Evolutionary conservation across 192 early-diverging fungal genomes (phyloP), one percentile per base, ranked within the genome.

Genomic region (Mortierella antarctica): DNA sequence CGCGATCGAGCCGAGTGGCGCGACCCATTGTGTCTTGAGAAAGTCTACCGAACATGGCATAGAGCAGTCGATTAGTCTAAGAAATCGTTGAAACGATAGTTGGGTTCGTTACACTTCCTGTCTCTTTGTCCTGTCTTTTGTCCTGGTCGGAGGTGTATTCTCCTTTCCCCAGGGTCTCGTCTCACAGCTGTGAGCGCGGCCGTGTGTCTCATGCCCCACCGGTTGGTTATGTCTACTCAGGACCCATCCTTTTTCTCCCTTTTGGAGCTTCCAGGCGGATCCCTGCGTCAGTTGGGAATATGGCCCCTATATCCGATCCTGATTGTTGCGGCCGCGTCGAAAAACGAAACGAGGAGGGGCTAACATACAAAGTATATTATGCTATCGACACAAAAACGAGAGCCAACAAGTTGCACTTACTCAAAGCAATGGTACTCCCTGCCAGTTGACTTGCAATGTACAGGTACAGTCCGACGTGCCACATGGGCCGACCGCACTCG

Each of bases 1-100:
- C 6, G 88, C 83, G 13, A 86, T 78, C 46, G 84, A 83, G 18
- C 88, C 89, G 7, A 89, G 69, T 40, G 88, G 88, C 40, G 88
- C 88, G 5, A 89, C 89, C 88, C 89, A 89, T 67, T 89, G 87
- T 7, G 88, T 85, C 57, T 89, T 89, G n/a, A 89, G 77, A 81
- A 83, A 90, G 67, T 90, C 89, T 90, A 82, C 8, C 18, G 7
- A 44, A n/a, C 21, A 39, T 5, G 11, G 11, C 49, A 50, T 4
- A 50, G 40, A n/a, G 41, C 51, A 63, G 59, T 47, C 5, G 2
- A n/a, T 47, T 45, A 18, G 31, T 31, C 1, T 3, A 31, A 2
- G 31, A 1, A 31, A 31, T 31, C 31, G 31, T 31, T 31, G 31
- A 31, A 31, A 3, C 31, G 31, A 31, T 31, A 31, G 31, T 31